phyloP scores from a whole-genome alignment of 2,329 filamentous ascomycete species.

The Bipolaris gigantea region DNA sequence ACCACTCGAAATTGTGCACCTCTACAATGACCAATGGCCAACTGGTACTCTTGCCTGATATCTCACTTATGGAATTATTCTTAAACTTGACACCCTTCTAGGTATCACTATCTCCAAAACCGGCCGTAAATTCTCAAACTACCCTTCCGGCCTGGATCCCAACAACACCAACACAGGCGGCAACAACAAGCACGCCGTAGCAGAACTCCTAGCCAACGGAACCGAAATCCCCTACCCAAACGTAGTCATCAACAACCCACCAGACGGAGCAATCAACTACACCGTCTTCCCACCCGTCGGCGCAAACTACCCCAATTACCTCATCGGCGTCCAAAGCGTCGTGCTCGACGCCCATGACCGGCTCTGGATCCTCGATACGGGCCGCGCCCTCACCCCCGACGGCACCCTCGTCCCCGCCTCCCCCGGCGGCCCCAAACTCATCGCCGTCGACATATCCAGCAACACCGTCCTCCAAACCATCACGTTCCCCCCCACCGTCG shows the following conservation, averaged over 20 bases:
- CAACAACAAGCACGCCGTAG: constrained; percentile 53
- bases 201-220: constrained; percentile 49
- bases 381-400: constrained; percentile 48
- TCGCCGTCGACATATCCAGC: constrained; percentile 52
- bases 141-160: constrained; percentile 53
- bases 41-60: constrained; percentile 34
- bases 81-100: constrained; percentile 13
- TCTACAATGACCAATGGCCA: constrained; percentile 56
- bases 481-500: constrained; percentile 52
- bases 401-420: constrained; percentile 50
- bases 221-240: constrained; percentile 51
- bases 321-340: constrained; percentile 57
- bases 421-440: constrained; percentile 55
- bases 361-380: constrained; percentile 59
- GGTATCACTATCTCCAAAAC: constrained; percentile 56
- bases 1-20: constrained; percentile 52
- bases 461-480: constrained; percentile 56
- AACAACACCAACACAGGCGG: constrained; percentile 50
- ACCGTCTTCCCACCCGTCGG: constrained; percentile 51
- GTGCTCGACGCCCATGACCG: constrained; percentile 55
- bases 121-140: constrained; percentile 57
- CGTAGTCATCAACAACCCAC: constrained; percentile 52
- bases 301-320: constrained; percentile 53
- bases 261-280: constrained; percentile 56
- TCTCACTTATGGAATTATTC: not conserved